Conservation (phyloP, 495 filamentous ascomycete genomes). For the Rusavskia elegans region DNA sequence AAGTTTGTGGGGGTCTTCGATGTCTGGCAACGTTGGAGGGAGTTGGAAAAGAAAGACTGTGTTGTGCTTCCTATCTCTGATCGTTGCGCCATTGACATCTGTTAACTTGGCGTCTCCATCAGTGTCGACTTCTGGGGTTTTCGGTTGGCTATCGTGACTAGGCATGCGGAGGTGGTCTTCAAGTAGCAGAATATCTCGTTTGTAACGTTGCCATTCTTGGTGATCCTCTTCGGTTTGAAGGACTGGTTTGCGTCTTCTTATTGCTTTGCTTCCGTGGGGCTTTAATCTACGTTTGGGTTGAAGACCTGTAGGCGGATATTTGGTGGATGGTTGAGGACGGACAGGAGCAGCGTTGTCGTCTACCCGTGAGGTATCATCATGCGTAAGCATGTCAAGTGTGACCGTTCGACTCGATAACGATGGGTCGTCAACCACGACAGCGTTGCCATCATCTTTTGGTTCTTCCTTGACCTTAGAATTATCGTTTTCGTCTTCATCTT, state of each 20-base stretch:
- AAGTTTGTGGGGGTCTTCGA: constrained; percentile 18
- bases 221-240: constrained; percentile 10
- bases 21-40: constrained; percentile 36
- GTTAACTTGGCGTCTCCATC: not conserved
- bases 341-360: not conserved
- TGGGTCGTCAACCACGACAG: not conserved
- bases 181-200: constrained; percentile 5
- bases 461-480: constrained; percentile 26
- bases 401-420: constrained; percentile 9
- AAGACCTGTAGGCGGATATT: not conserved
- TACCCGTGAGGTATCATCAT: not conserved
- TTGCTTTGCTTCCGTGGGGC: not conserved
- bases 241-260: constrained; percentile 1
- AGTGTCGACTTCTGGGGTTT: not conserved
- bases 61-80: constrained; percentile 20
- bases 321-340: not conserved
- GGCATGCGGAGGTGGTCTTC: not conserved
- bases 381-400: constrained; percentile 14
- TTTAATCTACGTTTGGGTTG: not conserved
- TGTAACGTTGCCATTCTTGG: constrained; percentile 9
- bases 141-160: not conserved
- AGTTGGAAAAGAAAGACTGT: constrained; percentile 39
- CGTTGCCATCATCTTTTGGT: constrained; percentile 24
- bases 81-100: not conserved
- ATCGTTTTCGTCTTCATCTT: constrained; percentile 13